Evolutionary conservation across 805 yeast species (phyloP), one percentile per base, ranked within the genome.

Genomic region (Wickerhamiella shivajii): DNA sequence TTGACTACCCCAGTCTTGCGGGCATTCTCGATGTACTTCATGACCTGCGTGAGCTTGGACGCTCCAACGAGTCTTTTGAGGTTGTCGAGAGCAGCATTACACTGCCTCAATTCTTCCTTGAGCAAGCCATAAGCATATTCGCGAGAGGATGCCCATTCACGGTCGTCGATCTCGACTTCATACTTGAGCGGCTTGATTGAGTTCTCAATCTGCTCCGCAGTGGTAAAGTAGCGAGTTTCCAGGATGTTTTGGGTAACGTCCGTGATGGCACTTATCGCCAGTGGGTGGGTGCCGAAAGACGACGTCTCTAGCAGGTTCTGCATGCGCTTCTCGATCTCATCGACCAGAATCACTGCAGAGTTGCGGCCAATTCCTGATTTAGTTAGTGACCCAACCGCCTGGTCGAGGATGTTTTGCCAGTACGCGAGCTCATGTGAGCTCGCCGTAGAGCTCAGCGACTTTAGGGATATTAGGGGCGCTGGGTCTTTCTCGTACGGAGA

Each of bases 201-300:
- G 55, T 92, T 90, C 50, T 90, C 99, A 5, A 90, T 97, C 54
- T 90, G 99, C 53, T 92, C 99, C 0, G 98, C 93, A 0, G 98
- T 87, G 1, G 93, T 76, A 43, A 74, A 80, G 52, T 69, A 90
- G 43, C 87, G 72, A 18, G 78, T 60, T 42, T 74, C 74, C 41
- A 90, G 61, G 5, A 90, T 93, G 16, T 74, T 62, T 20, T 69
- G 66, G 0, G 95, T 93, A 2, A 96, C 93, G 25, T 83, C 93
- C 34, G 68, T 70, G 7, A 90, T 84, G 3, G 81, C 75, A 27
- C 71, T 69, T 44, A 72, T 73, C 3, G 93, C 92, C 56, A 78
- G 61, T n/a, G 93, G 93, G 51, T 87, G 96, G 42, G 74, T 76
- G 39, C 72, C 66, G 48, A 90, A 64, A 36, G 80, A 77, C 0